phyloP scores from a whole-genome alignment of 805 yeast genomes.

The Ogataea ganodermae region DNA sequence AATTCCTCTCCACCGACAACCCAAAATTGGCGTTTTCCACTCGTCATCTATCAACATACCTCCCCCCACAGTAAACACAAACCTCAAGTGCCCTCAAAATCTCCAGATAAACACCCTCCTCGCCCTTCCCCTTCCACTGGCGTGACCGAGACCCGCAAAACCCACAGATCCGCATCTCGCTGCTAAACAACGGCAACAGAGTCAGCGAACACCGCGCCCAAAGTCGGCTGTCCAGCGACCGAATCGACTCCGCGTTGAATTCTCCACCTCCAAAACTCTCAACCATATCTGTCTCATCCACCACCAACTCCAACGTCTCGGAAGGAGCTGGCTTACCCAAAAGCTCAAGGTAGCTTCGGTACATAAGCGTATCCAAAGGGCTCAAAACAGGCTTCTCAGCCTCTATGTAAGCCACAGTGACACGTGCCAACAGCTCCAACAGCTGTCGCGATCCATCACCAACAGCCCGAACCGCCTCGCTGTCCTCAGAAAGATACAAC shows the following conservation, averaged over 20 bases:
- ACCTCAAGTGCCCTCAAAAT: slow-evolving; percentile 26
- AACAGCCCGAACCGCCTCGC: slow-evolving; percentile 12
- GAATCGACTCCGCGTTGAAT: slow-evolving; percentile 14
- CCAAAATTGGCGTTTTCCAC: neutral
- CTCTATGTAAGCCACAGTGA: slow-evolving; percentile 16
- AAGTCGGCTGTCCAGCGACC: slow-evolving; percentile 30
- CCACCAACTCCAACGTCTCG: slow-evolving; percentile 6
- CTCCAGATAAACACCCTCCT: neutral
- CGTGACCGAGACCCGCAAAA: slow-evolving; percentile 35
- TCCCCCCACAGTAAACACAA: slow-evolving; percentile 29
- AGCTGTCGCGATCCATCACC: neutral
- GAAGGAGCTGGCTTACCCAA: neutral
- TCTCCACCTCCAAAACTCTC: slow-evolving; percentile 16
- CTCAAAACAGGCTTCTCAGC: slow-evolving; percentile 1
- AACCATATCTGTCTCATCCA: slow-evolving; percentile 15
- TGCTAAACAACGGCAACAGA: slow-evolving; percentile 38
- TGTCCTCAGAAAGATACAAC: slow-evolving; percentile 10
- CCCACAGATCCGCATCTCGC: slow-evolving; percentile 37
- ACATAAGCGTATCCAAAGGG: slow-evolving; percentile 16
- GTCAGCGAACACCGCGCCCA: slow-evolving; percentile 44
- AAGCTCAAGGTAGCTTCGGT: slow-evolving; percentile 15
- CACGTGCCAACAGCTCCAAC: slow-evolving; percentile 12
- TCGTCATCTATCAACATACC: slow-evolving; percentile 13
- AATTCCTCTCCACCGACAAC: too few relatives aligned
- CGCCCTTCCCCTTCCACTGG: too few relatives aligned